Conservation (phyloP, 495 filamentous ascomycete species). For the Xylaria acuta region DNA sequence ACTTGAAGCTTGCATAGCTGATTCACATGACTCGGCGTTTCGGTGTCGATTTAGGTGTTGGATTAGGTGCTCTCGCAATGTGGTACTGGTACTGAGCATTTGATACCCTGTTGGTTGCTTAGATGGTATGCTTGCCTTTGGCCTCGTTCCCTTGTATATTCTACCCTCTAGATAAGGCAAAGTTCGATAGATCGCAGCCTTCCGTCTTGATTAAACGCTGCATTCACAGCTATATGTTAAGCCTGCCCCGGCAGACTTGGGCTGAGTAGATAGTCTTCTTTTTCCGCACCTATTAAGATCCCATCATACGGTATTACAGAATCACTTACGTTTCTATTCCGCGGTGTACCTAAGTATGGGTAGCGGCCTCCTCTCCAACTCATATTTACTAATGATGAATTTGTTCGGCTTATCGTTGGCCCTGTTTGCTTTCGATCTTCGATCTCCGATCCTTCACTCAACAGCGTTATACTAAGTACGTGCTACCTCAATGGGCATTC, state of each 20-base stretch:
- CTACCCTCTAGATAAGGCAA: conserved; percentile 2
- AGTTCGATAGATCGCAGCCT: conserved; percentile 2
- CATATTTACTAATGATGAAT: background rate
- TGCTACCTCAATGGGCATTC: background rate
- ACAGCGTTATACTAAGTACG: background rate
- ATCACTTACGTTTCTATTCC: background rate
- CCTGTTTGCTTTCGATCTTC: background rate
- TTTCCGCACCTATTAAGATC: background rate
- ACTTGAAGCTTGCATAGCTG: background rate
- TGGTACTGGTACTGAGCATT: background rate
- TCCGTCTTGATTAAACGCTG: background rate
- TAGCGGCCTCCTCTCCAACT: background rate
- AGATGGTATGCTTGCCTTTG: background rate
- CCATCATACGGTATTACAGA: background rate
- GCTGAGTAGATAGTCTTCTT: background rate
- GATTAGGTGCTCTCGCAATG: background rate
- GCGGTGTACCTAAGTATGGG: background rate
- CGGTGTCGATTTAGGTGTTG: background rate
- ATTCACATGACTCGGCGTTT: background rate
- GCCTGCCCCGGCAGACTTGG: background rate
- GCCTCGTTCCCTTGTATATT: conserved; percentile 5
- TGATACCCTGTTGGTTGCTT: conserved; percentile 11
- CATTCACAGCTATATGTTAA: background rate
- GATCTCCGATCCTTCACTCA: background rate
- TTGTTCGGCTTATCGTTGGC: background rate